Percentiles rank a stretch among this genome's conserved stretches.
These are phyloP conservation scores for Exutisphaerella laricina DNA, from an alignment of 2,329 filamentous ascomycete genomes.

Conservation along the genomic window DNA sequence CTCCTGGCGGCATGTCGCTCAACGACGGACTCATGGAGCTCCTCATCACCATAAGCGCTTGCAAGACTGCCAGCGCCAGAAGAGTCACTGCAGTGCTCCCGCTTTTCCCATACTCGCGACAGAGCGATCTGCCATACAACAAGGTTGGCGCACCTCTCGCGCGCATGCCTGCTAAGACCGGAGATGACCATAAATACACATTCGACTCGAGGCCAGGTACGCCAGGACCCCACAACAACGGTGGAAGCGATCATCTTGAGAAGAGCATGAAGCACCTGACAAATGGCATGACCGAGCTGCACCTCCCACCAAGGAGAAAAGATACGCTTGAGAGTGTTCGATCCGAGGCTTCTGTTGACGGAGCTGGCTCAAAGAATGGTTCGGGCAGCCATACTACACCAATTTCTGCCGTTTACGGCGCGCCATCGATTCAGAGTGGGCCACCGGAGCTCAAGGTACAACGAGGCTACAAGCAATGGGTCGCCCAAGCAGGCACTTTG, in stretches of 20 bases:
- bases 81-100: slow-evolving; percentile 91
- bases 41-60: slow-evolving; percentile 97
- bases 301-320: slow-evolving; percentile 22
- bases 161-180: slow-evolving; percentile 57
- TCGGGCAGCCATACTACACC: slow-evolving; percentile 4
- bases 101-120: slow-evolving; percentile 92
- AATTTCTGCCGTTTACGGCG: slow-evolving; percentile 26
- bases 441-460: slow-evolving; percentile 66
- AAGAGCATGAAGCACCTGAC: slow-evolving; percentile 52
- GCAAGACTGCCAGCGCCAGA: slow-evolving; percentile 88
- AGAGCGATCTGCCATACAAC: slow-evolving; percentile 95
- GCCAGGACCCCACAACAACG: slow-evolving; percentile 62
- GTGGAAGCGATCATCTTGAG: slow-evolving; percentile 47
- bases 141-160: slow-evolving; percentile 85
- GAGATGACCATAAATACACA: slow-evolving; percentile 62
- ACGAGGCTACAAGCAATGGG: slow-evolving; percentile 97
- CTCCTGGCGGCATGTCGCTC: slow-evolving; percentile 61
- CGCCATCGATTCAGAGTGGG: slow-evolving; percentile 43
- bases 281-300: slow-evolving; percentile 50
- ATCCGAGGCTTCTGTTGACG: slow-evolving; percentile 23
- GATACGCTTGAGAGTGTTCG: slow-evolving; percentile 30
- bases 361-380: slow-evolving; percentile 7
- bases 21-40: slow-evolving; percentile 97
- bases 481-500: slow-evolving; percentile 91
- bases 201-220: slow-evolving; percentile 91